Conservation (phyloP, 345 rosid genomes). For the Jatropha curcas region DNA sequence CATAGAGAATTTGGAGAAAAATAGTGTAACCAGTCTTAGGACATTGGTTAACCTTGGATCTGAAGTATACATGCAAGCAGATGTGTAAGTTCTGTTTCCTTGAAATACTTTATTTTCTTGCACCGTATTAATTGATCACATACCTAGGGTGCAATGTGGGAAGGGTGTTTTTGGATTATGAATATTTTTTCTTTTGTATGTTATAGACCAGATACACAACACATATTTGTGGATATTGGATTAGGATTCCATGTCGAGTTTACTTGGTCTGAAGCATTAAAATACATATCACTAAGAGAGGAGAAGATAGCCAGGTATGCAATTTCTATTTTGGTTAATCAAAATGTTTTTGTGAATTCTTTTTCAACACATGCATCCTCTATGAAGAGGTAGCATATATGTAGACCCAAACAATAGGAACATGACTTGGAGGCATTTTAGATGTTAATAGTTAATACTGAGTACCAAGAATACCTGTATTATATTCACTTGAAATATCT, state of each 20-base stretch:
- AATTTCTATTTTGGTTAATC: neutral
- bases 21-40: conserved; percentile 77
- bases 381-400: neutral
- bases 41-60: conserved; percentile 96
- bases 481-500: neutral
- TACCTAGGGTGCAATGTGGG: no score
- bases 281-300: conserved; percentile 54
- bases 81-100: conserved; percentile 61
- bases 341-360: neutral
- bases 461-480: neutral
- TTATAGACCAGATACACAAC: conserved; percentile 64
- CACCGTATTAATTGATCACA: neutral
- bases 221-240: conserved; percentile 70
- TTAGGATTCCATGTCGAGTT: conserved; percentile 84
- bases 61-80: conserved; percentile 92
- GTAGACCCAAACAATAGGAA: neutral
- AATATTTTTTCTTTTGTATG: conserved; percentile 15
- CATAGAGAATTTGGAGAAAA: conserved; percentile 69
- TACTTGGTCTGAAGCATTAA: conserved; percentile 80
- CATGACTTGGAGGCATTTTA: conserved; percentile 1
- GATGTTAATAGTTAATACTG: neutral
- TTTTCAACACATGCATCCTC: neutral
- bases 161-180: neutral
- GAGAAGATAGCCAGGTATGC: conserved; percentile 61
- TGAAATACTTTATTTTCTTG: neutral